phyloP scores from a whole-genome alignment of 768 basidiomycete species.

The Amylocystis lapponica region DNA sequence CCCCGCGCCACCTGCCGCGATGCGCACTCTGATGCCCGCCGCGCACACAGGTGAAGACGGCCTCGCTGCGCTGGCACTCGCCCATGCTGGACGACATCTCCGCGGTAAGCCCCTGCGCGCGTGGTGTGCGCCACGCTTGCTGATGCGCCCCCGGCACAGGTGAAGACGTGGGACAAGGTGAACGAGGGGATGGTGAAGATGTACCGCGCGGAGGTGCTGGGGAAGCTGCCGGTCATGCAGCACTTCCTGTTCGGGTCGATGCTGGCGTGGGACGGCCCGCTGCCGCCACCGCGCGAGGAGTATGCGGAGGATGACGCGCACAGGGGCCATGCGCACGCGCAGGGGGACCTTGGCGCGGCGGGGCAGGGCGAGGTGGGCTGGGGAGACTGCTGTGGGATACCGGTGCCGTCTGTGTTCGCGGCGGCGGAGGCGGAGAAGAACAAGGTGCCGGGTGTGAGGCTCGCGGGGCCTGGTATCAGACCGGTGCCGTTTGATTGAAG shows the following conservation, averaged over 20 bases:
- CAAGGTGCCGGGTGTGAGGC: conserved; percentile 31
- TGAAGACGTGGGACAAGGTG: conserved; percentile 95
- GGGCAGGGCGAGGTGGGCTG: conserved; percentile 57
- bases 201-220: conserved; percentile 93
- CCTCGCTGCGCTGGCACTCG: conserved; percentile 94
- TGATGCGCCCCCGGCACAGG: conserved; percentile 28
- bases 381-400: conserved; percentile 92
- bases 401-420: conserved; percentile 76
- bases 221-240: conserved; percentile 92
- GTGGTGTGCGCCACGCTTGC: not conserved
- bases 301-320: conserved; percentile 33
- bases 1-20: not conserved
- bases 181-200: conserved; percentile 97
- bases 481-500: conserved; percentile 75
- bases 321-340: conserved; percentile 45
- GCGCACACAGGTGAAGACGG: conserved; percentile 78
- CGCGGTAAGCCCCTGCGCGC: conserved; percentile 38
- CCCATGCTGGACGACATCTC: conserved; percentile 99
- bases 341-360: conserved; percentile 35
- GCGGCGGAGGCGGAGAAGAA: conserved; percentile 55
- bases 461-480: conserved; percentile 59
- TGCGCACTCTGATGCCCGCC: not conserved
- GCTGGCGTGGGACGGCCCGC: conserved; percentile 60
- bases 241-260: conserved; percentile 93
- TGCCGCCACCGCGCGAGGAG: conserved; percentile 28